A percentile compares a stretch with the other conserved stretches of the same genome.
Evolutionary conservation across 1,284 basidiomycete genomes (phyloP).

Genomic region (Ustilago xerochloae): DNA sequence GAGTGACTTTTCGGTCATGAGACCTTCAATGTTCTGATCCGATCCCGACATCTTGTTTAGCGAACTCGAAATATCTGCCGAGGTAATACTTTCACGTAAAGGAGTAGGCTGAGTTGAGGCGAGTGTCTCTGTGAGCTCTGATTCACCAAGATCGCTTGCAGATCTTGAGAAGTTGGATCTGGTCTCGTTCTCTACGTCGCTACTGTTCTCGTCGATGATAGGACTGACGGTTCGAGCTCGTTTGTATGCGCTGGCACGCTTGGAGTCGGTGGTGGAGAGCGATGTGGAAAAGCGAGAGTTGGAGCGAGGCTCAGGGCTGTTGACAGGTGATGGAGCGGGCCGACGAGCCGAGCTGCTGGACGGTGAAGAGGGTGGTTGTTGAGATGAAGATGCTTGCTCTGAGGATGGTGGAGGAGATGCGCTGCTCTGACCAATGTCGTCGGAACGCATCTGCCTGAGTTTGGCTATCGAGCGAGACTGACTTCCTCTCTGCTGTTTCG

Average conservation of each 20-base stretch:
- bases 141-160: constrained; percentile 38
- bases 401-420: neutral
- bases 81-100: constrained; percentile 37
- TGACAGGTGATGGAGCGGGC: constrained; percentile 25
- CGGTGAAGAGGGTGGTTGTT: constrained; percentile 3
- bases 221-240: constrained; percentile 44
- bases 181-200: constrained; percentile 38
- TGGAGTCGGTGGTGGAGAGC: constrained; percentile 6
- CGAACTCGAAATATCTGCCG: constrained; percentile 14
- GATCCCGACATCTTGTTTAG: constrained; percentile 16
- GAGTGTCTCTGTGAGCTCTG: constrained; percentile 8
- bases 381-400: neutral
- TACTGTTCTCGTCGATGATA: constrained; percentile 53
- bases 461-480: neutral
- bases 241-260: constrained; percentile 29
- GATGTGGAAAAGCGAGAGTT: constrained; percentile 15
- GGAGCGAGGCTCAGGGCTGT: constrained; percentile 26
- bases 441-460: constrained; percentile 12
- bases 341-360: constrained; percentile 9
- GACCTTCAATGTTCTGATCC: constrained; percentile 47
- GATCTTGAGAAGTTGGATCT: constrained; percentile 30
- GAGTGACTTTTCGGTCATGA: constrained; percentile 46
- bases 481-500: neutral
- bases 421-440: neutral
- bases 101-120: constrained; percentile 29